phyloP scores from a whole-genome alignment of 169 alveolate genomes.

The Blepharisma undulans region DNA sequence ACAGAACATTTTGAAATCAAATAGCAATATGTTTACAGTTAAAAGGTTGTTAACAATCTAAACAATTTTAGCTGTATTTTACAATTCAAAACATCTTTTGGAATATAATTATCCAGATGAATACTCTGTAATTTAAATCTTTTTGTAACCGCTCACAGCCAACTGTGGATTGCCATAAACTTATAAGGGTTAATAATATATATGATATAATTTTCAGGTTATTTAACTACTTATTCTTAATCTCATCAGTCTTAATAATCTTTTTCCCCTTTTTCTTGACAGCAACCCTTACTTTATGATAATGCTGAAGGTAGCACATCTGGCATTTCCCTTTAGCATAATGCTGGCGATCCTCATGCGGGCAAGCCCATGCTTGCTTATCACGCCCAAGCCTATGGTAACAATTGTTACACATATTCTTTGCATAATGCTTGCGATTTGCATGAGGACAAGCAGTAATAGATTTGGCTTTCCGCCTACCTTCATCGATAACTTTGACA shows the following conservation, averaged over 20 bases:
- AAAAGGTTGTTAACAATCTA: not conserved
- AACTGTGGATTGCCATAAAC: not conserved
- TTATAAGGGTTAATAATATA: not conserved
- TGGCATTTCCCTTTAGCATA: slow-evolving; percentile 42
- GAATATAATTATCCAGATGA: too few relatives aligned
- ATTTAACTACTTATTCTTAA: not conserved
- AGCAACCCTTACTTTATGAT: not conserved
- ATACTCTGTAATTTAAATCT: not conserved
- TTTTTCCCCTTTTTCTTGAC: not conserved
- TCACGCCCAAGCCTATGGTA: slow-evolving; percentile 78
- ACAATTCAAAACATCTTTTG: not conserved
- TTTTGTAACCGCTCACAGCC: not conserved
- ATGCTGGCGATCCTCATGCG: slow-evolving; percentile 44
- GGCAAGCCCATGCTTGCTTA: slow-evolving; percentile 69
- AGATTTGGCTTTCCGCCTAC: not conserved
- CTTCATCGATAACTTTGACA: not conserved
- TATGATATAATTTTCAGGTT: not conserved
- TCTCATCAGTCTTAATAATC: not conserved
- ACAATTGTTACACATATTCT: slow-evolving; percentile 83
- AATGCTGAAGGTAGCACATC: slow-evolving; percentile 15
- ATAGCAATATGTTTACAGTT: too few relatives aligned
- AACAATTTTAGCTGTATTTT: not conserved
- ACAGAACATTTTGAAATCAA: too few relatives aligned
- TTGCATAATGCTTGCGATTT: slow-evolving; percentile 79
- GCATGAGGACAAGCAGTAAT: slow-evolving; percentile 71